Percentiles rank a stretch among this genome's conserved stretches.
phyloP scores from a whole-genome alignment of 306 rosid species.

The Sicyos baderoa region DNA sequence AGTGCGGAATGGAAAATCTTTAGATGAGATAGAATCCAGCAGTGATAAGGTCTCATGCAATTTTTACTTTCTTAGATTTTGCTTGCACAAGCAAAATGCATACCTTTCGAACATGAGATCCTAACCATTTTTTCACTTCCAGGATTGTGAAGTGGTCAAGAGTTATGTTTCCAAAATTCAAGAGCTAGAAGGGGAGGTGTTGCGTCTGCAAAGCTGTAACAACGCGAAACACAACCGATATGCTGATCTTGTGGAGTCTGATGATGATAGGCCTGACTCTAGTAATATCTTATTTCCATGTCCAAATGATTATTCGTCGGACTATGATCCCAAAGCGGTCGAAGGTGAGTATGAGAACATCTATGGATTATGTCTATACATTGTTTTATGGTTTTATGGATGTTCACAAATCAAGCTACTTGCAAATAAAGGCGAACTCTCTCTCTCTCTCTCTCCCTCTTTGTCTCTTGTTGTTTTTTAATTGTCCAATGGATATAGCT shows the following conservation, averaged over 20 bases:
- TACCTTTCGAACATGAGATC: neutral
- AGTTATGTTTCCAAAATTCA: slow-evolving; percentile 71
- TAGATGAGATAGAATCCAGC: slow-evolving; percentile 81
- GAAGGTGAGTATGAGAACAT: slow-evolving; percentile 41
- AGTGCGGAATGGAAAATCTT: slow-evolving; percentile 72
- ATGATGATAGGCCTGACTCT: slow-evolving; percentile 44
- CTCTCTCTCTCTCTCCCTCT: too few relatives aligned
- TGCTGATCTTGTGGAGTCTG: slow-evolving; percentile 53
- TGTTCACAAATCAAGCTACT: neutral
- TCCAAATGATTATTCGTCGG: slow-evolving; percentile 52
- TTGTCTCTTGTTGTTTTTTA: too few relatives aligned
- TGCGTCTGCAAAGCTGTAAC: slow-evolving; percentile 35
- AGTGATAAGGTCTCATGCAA: slow-evolving; percentile 46
- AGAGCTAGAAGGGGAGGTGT: slow-evolving; percentile 62
- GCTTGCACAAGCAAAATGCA: neutral
- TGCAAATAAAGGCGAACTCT: neutral
- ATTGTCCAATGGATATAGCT: too few relatives aligned
- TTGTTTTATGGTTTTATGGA: neutral
- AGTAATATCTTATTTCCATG: slow-evolving; percentile 40
- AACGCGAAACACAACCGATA: slow-evolving; percentile 30
- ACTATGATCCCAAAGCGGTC: slow-evolving; percentile 49
- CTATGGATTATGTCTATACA: neutral
- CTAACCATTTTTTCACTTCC: slow-evolving; percentile 17
- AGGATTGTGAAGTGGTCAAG: slow-evolving; percentile 71
- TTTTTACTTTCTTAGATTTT: slow-evolving; percentile 12